phyloP scores from a whole-genome alignment of 2,329 filamentous ascomycete genomes.

The Nectriaceae sp. region DNA sequence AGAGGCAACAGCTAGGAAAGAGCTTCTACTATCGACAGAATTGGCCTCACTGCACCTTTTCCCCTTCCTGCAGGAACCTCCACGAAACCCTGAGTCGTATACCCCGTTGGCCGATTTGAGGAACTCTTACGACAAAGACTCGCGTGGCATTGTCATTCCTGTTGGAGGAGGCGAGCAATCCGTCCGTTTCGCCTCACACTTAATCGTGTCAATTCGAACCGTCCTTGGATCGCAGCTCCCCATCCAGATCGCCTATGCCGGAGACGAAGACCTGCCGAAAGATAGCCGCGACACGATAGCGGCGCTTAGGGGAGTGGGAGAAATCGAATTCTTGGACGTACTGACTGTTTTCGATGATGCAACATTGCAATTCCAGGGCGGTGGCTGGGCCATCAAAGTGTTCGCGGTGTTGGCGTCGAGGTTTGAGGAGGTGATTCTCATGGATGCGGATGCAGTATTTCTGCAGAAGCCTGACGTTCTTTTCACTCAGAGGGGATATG shows the following conservation, averaged over 20 bases:
- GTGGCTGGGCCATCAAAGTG: constrained; percentile 41
- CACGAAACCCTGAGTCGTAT: constrained; percentile 3
- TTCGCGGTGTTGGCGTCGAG: constrained; percentile 39
- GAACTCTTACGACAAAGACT: constrained; percentile 8
- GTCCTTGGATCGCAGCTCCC: constrained; percentile 31
- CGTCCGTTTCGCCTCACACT: constrained; percentile 35
- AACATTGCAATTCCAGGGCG: constrained; percentile 28
- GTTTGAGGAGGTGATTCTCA: constrained; percentile 39
- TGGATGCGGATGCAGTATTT: constrained; percentile 42
- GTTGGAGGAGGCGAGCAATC: constrained; percentile 24
- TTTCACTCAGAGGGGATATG: constrained; percentile 30
- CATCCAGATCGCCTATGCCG: constrained; percentile 38
- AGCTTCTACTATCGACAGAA: constrained; percentile 7
- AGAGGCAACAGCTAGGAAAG: neutral
- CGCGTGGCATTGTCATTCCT: constrained; percentile 35
- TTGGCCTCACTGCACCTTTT: constrained; percentile 19
- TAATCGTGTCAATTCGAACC: constrained; percentile 31
- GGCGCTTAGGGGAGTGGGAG: constrained; percentile 6
- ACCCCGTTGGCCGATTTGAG: constrained; percentile 29
- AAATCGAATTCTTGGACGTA: constrained; percentile 35
- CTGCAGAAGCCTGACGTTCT: constrained; percentile 37
- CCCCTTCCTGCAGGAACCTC: constrained; percentile 21
- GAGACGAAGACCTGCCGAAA: constrained; percentile 32
- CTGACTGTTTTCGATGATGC: constrained; percentile 33
- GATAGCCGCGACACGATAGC: constrained; percentile 23